Evolutionary conservation across 305 asterid species (phyloP), one percentile per base, ranked within the genome.

Genomic region (Fraxinus velutina): DNA sequence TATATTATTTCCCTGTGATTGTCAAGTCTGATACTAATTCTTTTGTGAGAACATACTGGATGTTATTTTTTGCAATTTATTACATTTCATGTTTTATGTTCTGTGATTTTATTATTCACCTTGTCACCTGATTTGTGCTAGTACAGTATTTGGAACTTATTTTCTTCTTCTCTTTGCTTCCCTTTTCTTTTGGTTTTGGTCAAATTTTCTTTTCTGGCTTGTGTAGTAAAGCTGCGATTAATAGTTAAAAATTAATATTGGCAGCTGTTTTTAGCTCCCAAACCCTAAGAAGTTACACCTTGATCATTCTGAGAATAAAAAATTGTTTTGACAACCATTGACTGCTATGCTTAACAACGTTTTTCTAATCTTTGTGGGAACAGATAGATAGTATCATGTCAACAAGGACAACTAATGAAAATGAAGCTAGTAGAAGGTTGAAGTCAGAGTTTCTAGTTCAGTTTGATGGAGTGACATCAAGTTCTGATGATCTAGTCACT

Each of bases 341-440:
- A 19, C 72, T 57, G 7, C 42, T 77, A 68, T 84, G 76, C 81
- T 34, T 79, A 64, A 52, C 32, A 33, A 77, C 6, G 52, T 79
- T 75, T 74, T 78, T 19, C 75, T 39, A 73, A 71, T 30, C 44
- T 84, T 77, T 88, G 68, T 77, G 84, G 70, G 82, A 17, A 80
- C 93, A 96, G 99, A 96, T 96, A 39, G 99, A 96, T 86, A 94
- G 99, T 87, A 91, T 94, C 83, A 96, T 96, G 99, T 96, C 99
- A 74, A 87, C 98, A 66, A 94, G 99, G 86, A 96, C 97, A 10
- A 89, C 93, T 78, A 90, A 86, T 76, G 99, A 96, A 87, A 93
- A 96, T 89, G 99, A 96, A 94, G 96, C 99, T 44, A 96, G 98
- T 91, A 88, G 99, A 89, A 94, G 99, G 90, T 83, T 96, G 89